Evolutionary conservation across 2,329 filamentous ascomycete genomes (phyloP).

Genomic region (Byssochlamys sp.): DNA sequence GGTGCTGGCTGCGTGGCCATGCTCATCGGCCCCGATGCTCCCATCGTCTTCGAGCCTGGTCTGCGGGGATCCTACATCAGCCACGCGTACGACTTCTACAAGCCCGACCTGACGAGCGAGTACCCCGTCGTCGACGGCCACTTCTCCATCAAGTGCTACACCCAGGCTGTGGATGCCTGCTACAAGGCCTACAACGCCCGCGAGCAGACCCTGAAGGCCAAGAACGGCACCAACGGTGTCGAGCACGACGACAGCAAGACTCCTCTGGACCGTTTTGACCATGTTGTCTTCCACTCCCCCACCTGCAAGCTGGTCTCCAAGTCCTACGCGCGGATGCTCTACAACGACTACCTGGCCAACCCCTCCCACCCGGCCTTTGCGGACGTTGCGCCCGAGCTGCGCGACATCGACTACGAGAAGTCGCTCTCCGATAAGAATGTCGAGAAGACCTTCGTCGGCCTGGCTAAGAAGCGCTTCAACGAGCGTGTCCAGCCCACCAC

Average conservation of each 20-base stretch:
- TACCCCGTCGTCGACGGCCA: slow-evolving; percentile 79
- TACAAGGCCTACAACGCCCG: slow-evolving; percentile 73
- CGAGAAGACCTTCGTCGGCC: slow-evolving; percentile 76
- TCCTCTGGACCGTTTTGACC: slow-evolving; percentile 70
- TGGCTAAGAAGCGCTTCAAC: slow-evolving; percentile 75
- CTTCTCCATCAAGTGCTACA: slow-evolving; percentile 74
- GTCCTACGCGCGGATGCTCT: slow-evolving; percentile 72
- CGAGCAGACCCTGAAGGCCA: slow-evolving; percentile 51
- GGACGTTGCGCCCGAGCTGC: slow-evolving; percentile 65
- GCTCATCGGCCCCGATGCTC: slow-evolving; percentile 68
- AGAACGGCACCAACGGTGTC: slow-evolving; percentile 42
- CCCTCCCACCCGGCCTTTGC: slow-evolving; percentile 58
- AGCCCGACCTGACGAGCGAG: slow-evolving; percentile 77
- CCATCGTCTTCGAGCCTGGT: slow-evolving; percentile 66
- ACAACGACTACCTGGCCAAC: slow-evolving; percentile 73
- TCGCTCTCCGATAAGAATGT: slow-evolving; percentile 72
- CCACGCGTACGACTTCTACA: slow-evolving; percentile 84
- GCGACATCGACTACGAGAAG: slow-evolving; percentile 68
- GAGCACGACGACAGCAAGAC: slow-evolving; percentile 45
- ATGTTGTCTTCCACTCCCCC: slow-evolving; percentile 71
- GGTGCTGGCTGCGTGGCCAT: slow-evolving; percentile 71
- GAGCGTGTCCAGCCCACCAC: slow-evolving; percentile 66
- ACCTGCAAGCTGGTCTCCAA: slow-evolving; percentile 83
- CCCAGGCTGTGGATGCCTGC: slow-evolving; percentile 66
- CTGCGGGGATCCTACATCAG: slow-evolving; percentile 71